Base-by-base conservation (phyloP, 192 early-diverging fungal species). In the Thamnidium elegans region DNA sequence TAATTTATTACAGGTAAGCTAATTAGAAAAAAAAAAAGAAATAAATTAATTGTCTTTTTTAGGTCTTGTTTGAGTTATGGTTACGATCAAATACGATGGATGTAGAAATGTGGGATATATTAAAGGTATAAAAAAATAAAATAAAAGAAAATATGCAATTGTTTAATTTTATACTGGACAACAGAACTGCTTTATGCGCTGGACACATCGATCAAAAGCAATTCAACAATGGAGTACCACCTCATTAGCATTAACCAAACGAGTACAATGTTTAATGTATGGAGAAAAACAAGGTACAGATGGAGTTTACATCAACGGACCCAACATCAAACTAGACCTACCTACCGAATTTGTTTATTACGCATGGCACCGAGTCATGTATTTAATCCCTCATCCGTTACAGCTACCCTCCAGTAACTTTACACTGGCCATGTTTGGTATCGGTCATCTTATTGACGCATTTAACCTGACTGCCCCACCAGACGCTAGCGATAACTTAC, bases 11-110 rank as follows among this genome's bases (percentile, higher is more conserved):
- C 67, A 84, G 62, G 91, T 91, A 67, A 54, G 63, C 31, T 30
- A n/a, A 14, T 26, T 21, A n/a, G 8, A 34, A 3, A 32, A 32
- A 34, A 21, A 42, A 46, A 31, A 36, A 23, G 21, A 26, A 52
- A 47, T 9, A 14, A 43, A 43, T 62, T 39, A 51, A 77, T 9
- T 17, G 23, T 3, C 58, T 10, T 47, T 39, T 32, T 32, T 63
- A 87, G 85, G 79, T 82, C 8, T 69, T 92, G 34, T 80, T 90
- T 69, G 91, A 95, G 59, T 67, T 91, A 55, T 93, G 91, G 92
- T 73, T 94, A 46, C 67, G 90, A 19, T 90, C 90, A 46, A 77
- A 78, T 32, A 84, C 81, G 20, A 77, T 69, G 44, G 67, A 82
- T 51, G 83, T 88, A 10, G 84, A 89, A 30, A 88, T 92, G 85